Conservation (phyloP, 176 grass and related monocot species). For the Ampelocalamus luodianensis region DNA sequence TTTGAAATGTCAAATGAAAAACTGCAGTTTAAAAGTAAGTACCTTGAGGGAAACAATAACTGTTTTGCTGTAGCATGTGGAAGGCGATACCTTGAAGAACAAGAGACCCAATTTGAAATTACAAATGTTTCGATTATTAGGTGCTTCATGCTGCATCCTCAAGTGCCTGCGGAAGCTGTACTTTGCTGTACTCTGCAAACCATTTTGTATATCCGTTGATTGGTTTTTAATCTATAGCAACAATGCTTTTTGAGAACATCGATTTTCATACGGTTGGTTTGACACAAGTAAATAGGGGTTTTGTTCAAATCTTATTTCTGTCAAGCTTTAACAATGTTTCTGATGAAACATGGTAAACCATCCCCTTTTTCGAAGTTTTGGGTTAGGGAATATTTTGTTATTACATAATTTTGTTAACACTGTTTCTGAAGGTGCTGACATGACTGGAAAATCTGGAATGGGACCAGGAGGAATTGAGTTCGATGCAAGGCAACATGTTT, state of each 20-base stretch:
- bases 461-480: slow-evolving; percentile 45
- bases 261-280: background rate
- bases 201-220: background rate
- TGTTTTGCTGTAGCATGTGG: no score
- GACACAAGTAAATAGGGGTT: background rate
- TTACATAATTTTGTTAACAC: slow-evolving; percentile 26
- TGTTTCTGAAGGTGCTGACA: slow-evolving; percentile 9
- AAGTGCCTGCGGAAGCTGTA: background rate
- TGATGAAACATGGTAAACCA: background rate
- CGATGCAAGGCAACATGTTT: slow-evolving; percentile 52
- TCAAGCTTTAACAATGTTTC: background rate
- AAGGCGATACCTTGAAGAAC: no score
- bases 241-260: background rate
- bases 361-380: background rate
- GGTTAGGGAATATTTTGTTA: slow-evolving; percentile 24
- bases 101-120: no score
- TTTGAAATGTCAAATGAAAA: background rate
- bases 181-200: background rate
- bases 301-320: slow-evolving; percentile 3
- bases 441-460: slow-evolving; percentile 26
- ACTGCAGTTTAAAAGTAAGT: background rate
- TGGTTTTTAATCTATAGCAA: background rate
- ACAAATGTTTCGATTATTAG: background rate
- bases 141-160: background rate
- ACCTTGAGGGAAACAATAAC: no score